Conservation (phyloP, 2,329 filamentous ascomycete genomes). For the Exophiala bonariae region DNA sequence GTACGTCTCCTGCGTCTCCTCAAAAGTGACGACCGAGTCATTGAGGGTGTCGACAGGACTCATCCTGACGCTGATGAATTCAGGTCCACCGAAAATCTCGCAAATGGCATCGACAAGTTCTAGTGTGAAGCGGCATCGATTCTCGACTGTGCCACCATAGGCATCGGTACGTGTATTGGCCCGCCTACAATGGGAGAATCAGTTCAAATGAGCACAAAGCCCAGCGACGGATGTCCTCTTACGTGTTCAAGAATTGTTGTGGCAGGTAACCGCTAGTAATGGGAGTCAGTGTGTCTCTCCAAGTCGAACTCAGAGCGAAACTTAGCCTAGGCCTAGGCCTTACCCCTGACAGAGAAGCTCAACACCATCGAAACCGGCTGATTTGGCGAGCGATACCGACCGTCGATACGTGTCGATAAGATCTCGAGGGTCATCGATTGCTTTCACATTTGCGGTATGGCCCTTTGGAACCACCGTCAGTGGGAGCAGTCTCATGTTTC, state of each 20-base stretch:
- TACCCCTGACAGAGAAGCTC: constrained; percentile 21
- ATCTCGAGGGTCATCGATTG: constrained; percentile 12
- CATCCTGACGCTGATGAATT: constrained; percentile 30
- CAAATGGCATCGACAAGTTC: constrained; percentile 33
- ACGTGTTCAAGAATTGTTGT: constrained; percentile 6
- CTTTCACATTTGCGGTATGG: constrained; percentile 19
- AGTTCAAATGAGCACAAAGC: not conserved
- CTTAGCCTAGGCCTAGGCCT: no score
- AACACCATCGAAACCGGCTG: constrained; percentile 23
- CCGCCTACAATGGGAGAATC: not conserved
- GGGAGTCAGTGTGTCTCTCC: constrained; percentile 2
- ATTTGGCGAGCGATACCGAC: constrained; percentile 12
- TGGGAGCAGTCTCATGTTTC: not conserved
- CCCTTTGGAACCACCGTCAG: no score
- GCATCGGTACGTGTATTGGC: constrained; percentile 33
- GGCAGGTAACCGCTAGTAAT: constrained; percentile 3
- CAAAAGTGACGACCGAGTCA: constrained; percentile 20
- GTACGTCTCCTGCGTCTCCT: constrained; percentile 23
- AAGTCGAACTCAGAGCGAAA: no score
- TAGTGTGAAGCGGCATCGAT: constrained; percentile 34
- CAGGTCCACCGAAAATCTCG: constrained; percentile 23
- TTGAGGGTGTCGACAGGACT: constrained; percentile 32
- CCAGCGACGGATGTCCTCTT: not conserved
- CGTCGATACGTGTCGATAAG: constrained; percentile 20
- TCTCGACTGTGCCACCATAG: constrained; percentile 35